These are phyloP conservation scores for Phlyctochytrium arcticum DNA, from an alignment of 192 early-diverging fungal species.

Conservation along the genomic window DNA sequence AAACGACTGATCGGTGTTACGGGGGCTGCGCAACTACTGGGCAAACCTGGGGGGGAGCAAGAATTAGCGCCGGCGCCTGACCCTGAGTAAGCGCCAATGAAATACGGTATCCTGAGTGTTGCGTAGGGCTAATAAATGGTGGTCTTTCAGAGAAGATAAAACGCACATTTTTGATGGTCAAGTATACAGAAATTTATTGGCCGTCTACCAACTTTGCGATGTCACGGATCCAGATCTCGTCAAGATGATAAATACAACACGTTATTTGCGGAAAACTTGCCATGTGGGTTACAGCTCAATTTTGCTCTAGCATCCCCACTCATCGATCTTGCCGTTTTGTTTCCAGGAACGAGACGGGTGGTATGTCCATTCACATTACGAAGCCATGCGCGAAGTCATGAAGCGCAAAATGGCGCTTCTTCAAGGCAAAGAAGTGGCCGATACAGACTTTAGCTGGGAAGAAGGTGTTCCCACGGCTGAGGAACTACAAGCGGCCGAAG, in stretches of 20 bases:
- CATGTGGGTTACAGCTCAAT: slow-evolving; percentile 14
- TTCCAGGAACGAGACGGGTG: slow-evolving; percentile 36
- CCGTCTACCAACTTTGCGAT: slow-evolving; percentile 27
- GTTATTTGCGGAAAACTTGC: slow-evolving; percentile 12
- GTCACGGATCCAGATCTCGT: slow-evolving; percentile 37
- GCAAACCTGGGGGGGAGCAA: background rate
- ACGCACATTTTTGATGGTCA: slow-evolving; percentile 44
- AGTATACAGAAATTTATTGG: slow-evolving; percentile 5
- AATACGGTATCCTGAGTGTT: too few species aligned
- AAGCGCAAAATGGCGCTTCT: slow-evolving; percentile 25
- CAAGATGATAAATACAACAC: slow-evolving; percentile 16
- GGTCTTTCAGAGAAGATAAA: background rate
- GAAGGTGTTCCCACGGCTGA: slow-evolving; percentile 14
- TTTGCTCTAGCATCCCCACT: background rate
- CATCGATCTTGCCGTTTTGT: background rate
- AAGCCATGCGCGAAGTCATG: slow-evolving; percentile 26
- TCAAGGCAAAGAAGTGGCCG: slow-evolving; percentile 20
- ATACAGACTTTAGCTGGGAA: slow-evolving; percentile 1
- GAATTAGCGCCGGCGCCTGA: background rate
- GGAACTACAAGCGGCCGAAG: background rate
- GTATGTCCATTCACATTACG: slow-evolving; percentile 17
- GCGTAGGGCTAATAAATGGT: too few species aligned
- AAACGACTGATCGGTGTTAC: slow-evolving; percentile 30
- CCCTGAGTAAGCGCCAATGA: too few species aligned
- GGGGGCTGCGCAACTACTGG: slow-evolving; percentile 5